phyloP scores from a whole-genome alignment of 225 moss, liverwort and hornwort genomes.

The Sphagnum tenellum region DNA sequence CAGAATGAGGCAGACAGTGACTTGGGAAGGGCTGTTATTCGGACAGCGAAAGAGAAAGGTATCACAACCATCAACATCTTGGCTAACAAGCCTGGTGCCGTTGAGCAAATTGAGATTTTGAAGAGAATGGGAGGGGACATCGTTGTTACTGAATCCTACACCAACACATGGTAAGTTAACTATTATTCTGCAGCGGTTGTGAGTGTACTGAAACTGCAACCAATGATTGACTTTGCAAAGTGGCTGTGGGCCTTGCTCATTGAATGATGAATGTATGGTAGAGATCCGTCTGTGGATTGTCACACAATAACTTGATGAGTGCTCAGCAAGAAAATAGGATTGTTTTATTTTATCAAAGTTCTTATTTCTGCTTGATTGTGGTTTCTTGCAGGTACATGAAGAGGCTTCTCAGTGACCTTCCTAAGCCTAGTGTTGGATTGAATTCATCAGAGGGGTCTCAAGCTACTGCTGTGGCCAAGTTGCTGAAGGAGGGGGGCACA shows the following conservation, averaged over 20 bases:
- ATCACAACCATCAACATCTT: constrained; percentile 53
- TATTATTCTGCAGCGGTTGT: no score
- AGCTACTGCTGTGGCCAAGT: constrained; percentile 58
- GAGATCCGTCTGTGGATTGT: no score
- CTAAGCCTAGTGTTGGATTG: constrained; percentile 49
- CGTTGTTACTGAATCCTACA: constrained; percentile 60
- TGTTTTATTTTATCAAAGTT: no score
- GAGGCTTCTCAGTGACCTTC: constrained; percentile 58
- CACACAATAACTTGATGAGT: no score
- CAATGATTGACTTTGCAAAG: no score
- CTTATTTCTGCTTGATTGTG: not conserved
- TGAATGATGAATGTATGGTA: no score
- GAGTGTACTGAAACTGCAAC: no score
- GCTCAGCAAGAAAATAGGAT: not conserved
- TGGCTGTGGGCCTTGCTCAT: no score
- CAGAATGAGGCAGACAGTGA: constrained; percentile 71
- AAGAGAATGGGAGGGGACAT: constrained; percentile 59
- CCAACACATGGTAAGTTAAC: constrained; percentile 44
- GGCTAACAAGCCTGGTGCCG: constrained; percentile 42
- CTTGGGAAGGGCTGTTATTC: constrained; percentile 53
- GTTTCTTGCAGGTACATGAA: constrained; percentile 50
- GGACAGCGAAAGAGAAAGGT: constrained; percentile 44
- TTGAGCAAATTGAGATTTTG: constrained; percentile 44
- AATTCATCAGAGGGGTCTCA: constrained; percentile 49
- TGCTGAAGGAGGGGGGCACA: constrained; percentile 57